Evolutionary conservation across 352 stramenopile species (phyloP).

Genomic region (Pythium dissimile): DNA sequence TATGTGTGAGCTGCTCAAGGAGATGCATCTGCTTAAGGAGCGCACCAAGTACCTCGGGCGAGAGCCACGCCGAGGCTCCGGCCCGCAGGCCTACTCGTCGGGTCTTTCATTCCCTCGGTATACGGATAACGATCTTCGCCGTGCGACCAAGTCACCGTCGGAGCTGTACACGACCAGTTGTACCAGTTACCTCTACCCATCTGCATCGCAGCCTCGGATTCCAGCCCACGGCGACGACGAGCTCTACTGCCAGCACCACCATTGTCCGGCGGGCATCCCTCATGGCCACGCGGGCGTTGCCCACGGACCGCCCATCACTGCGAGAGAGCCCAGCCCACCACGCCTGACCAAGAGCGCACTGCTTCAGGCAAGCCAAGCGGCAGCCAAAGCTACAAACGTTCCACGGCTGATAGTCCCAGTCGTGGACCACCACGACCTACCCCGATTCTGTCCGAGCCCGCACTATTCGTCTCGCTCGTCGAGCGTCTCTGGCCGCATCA

Average conservation of each 20-base stretch:
- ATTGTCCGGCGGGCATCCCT: constrained; percentile 21
- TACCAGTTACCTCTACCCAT: constrained; percentile 6
- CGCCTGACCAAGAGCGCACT: constrained; percentile 7
- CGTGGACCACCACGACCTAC: constrained; percentile 20
- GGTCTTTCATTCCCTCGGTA: constrained; percentile 3
- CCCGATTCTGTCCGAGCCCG: constrained; percentile 43
- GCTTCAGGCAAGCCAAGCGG: constrained; percentile 3
- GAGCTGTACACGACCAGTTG: constrained; percentile 5
- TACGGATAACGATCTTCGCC: constrained; percentile 13
- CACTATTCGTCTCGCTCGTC: constrained; percentile 69
- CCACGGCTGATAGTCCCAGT: constrained; percentile 5
- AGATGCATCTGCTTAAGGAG: constrained; percentile 68
- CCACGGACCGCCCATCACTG: background rate
- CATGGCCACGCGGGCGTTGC: constrained; percentile 10
- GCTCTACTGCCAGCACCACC: constrained; percentile 17
- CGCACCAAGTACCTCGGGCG: constrained; percentile 64
- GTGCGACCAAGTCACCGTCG: constrained; percentile 14
- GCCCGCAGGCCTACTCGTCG: constrained; percentile 6
- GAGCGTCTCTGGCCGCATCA: constrained; percentile 49
- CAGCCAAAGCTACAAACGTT: background rate
- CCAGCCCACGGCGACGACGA: constrained; percentile 8
- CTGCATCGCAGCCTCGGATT: background rate
- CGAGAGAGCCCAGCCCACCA: background rate
- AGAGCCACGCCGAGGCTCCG: constrained; percentile 28
- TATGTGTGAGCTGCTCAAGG: constrained; percentile 60